These are phyloP conservation scores for Clonostachys solani DNA, from an alignment of 2,329 filamentous ascomycete species.

Conservation along the genomic window DNA sequence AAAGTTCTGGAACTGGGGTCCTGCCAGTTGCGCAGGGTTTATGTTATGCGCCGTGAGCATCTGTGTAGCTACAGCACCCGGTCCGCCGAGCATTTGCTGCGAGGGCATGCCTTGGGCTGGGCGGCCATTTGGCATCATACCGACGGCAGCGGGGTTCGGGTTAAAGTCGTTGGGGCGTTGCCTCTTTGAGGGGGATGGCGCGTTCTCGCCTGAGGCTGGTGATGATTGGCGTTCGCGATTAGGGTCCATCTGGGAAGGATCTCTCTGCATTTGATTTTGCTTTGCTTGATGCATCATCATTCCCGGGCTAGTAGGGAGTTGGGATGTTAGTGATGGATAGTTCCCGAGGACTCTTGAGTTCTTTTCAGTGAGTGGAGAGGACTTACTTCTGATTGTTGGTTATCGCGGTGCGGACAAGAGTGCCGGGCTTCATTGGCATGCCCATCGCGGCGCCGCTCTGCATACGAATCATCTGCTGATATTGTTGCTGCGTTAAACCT, in stretches of 20 bases:
- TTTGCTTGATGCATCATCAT: conserved; percentile 71
- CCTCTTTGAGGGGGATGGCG: conserved; percentile 88
- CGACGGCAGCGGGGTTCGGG: conserved; percentile 53
- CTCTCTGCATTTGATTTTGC: conserved; percentile 80
- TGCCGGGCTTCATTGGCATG: conserved; percentile 54
- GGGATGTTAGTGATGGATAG: background rate
- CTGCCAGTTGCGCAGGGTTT: conserved; percentile 68
- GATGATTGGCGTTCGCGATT: conserved; percentile 78
- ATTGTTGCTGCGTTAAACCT: conserved; percentile 45
- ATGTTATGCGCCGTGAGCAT: conserved; percentile 68
- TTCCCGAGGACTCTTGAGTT: conserved; percentile 8
- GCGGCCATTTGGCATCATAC: conserved; percentile 71
- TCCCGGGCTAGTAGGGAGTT: conserved; percentile 47
- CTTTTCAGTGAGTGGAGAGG: too few relatives aligned
- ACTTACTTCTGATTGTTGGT: conserved; percentile 73
- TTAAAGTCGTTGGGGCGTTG: conserved; percentile 77
- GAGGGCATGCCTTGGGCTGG: conserved; percentile 67
- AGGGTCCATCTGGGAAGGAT: conserved; percentile 82
- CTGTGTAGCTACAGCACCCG: conserved; percentile 46
- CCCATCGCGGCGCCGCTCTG: conserved; percentile 52
- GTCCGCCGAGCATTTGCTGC: conserved; percentile 58
- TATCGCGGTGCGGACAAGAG: conserved; percentile 70
- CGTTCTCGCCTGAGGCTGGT: conserved; percentile 79
- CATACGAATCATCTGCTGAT: conserved; percentile 65
- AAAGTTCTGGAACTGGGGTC: conserved; percentile 69